phyloP scores from a whole-genome alignment of 163 green algal genomes.

The Chlamydomonas reinhardtii region DNA sequence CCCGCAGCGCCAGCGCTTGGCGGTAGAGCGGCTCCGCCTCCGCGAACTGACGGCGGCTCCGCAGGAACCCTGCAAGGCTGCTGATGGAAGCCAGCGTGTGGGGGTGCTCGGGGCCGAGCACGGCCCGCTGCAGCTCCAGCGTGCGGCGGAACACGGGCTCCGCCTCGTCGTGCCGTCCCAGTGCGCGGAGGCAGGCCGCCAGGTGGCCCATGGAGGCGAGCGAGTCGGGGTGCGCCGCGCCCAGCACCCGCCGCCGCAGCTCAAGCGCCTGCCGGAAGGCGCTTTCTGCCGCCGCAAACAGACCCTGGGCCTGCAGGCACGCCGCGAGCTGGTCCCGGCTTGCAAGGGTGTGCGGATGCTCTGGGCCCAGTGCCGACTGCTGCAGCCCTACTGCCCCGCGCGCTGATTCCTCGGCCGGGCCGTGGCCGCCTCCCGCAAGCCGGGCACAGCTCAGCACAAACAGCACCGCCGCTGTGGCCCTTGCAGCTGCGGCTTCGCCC shows the following conservation, averaged over 20 bases:
- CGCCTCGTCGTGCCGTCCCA: not conserved
- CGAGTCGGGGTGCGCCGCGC: not conserved
- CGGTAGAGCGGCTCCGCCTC: slow-evolving; percentile 10
- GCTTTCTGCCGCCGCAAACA: not conserved
- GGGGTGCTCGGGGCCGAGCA: not conserved
- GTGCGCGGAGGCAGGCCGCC: not conserved
- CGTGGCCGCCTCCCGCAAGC: not conserved
- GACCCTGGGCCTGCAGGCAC: not conserved
- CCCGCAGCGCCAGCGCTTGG: not conserved
- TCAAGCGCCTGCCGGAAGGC: not conserved
- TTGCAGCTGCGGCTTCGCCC: too few species aligned
- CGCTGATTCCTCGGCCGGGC: not conserved
- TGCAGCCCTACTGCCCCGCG: not conserved
- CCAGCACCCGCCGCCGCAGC: not conserved
- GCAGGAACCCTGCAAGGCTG: not conserved
- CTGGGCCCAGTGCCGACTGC: not conserved
- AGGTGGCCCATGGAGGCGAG: not conserved
- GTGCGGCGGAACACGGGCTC: slow-evolving; percentile 12
- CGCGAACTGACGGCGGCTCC: not conserved
- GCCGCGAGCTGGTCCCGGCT: not conserved
- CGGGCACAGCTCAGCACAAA: too few species aligned
- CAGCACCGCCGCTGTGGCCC: too few species aligned
- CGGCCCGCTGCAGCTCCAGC: not conserved
- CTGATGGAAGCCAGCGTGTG: not conserved
- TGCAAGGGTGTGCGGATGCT: not conserved